phyloP scores from a whole-genome alignment of 768 basidiomycete genomes.

The Naganishia vaughanmartiniae region DNA sequence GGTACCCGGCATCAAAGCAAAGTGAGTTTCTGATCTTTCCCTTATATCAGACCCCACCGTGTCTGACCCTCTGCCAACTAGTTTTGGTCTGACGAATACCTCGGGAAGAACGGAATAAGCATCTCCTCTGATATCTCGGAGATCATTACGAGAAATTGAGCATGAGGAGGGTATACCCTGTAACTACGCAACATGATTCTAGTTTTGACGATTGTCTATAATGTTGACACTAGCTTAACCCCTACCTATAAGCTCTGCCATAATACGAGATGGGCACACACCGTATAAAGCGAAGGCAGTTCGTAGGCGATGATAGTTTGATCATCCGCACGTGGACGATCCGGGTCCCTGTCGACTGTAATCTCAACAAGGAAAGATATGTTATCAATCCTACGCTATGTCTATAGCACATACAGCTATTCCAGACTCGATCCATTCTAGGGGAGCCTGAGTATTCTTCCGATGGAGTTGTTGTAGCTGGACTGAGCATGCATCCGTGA shows the following conservation, averaged over 20 bases:
- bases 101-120: slow-evolving; percentile 36
- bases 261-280: no score
- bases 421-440: no score
- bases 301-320: no score
- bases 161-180: not conserved
- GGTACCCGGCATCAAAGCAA: slow-evolving; percentile 90
- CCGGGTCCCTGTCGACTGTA: no score
- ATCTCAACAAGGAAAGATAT: no score
- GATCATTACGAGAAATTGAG: not conserved
- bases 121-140: slow-evolving; percentile 36
- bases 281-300: no score
- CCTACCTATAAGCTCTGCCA: no score
- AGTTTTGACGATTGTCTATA: not conserved
- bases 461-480: not conserved
- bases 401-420: no score
- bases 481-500: not conserved
- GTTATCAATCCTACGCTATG: no score
- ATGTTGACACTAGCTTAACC: no score
- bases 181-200: not conserved
- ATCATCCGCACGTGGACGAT: no score
- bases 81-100: slow-evolving; percentile 51
- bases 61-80: not conserved
- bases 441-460: no score
- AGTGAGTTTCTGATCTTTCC: slow-evolving; percentile 55
- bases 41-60: not conserved